A percentile compares a stretch with the other conserved stretches of the same genome.
Evolutionary conservation across 2,329 filamentous ascomycete genomes (phyloP).

Genomic region (Biscogniauxia marginata): DNA sequence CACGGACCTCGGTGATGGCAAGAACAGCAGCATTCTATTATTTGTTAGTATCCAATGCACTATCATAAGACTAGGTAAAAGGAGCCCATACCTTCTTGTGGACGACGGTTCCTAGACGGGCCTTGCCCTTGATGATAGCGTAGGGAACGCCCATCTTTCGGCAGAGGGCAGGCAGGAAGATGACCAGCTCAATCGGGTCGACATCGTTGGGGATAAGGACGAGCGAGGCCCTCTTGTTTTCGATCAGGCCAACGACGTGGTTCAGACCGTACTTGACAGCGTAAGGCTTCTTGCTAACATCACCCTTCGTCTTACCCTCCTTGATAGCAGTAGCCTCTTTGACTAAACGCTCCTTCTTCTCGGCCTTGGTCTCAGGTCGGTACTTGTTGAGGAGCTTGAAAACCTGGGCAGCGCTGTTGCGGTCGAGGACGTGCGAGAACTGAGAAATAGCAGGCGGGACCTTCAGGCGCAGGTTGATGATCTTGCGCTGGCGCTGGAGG

Average conservation of each 20-base stretch:
- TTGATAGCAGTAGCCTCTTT: conserved; percentile 97
- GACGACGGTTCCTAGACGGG: conserved; percentile 95
- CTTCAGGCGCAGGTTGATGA: conserved; percentile 97
- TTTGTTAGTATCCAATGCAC: conserved; percentile 29
- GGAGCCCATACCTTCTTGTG: conserved; percentile 84
- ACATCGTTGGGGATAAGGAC: conserved; percentile 99
- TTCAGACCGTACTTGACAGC: conserved; percentile 99
- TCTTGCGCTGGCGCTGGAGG: conserved; percentile 91
- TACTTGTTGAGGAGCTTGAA: conserved; percentile 99
- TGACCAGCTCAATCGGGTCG: conserved; percentile 98
- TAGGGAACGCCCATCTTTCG: conserved; percentile 99
- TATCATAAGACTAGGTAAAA: neutral
- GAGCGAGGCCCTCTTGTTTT: conserved; percentile 99
- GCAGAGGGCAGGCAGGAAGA: conserved; percentile 98
- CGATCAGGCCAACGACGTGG: conserved; percentile 95
- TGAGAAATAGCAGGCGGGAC: conserved; percentile 95
- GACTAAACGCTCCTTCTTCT: conserved; percentile 99
- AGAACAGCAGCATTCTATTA: conserved; percentile 89
- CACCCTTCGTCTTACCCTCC: conserved; percentile 99
- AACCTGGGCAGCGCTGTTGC: conserved; percentile 92
- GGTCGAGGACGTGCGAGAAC: conserved; percentile 96
- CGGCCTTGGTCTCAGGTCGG: conserved; percentile 96
- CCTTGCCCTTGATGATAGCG: conserved; percentile 99
- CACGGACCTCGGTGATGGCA: conserved; percentile 92
- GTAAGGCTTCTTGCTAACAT: conserved; percentile 99